Evolutionary conservation across 2,329 filamentous ascomycete genomes (phyloP).

Genomic region (Fusarium sp.): DNA sequence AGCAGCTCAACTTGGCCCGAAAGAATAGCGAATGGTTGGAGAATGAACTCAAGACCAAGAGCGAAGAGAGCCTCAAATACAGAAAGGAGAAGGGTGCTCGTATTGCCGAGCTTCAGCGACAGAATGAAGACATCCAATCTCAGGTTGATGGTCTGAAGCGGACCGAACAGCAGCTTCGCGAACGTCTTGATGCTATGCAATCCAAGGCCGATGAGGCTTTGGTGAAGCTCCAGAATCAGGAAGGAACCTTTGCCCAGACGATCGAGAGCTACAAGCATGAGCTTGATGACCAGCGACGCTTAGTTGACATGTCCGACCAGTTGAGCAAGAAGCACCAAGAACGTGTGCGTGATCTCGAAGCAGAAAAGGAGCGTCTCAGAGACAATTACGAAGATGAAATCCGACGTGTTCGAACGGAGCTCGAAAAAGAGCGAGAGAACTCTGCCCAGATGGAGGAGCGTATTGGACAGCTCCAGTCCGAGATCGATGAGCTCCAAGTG

Average conservation of each 20-base stretch:
- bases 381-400: slow-evolving; percentile 72
- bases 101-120: slow-evolving; percentile 86
- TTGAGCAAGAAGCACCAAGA: slow-evolving; percentile 76
- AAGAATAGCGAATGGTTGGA: slow-evolving; percentile 95
- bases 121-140: slow-evolving; percentile 84
- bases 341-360: slow-evolving; percentile 74
- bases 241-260: slow-evolving; percentile 82
- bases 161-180: slow-evolving; percentile 81
- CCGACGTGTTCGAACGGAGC: slow-evolving; percentile 63
- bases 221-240: slow-evolving; percentile 81
- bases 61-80: slow-evolving; percentile 84
- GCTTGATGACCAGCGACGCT: slow-evolving; percentile 79
- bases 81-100: slow-evolving; percentile 94
- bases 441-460: slow-evolving; percentile 58
- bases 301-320: slow-evolving; percentile 84
- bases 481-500: slow-evolving; percentile 63
- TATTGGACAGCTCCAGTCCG: slow-evolving; percentile 60
- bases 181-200: slow-evolving; percentile 83
- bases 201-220: slow-evolving; percentile 88
- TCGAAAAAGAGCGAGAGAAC: slow-evolving; percentile 63
- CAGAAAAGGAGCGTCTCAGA: slow-evolving; percentile 65
- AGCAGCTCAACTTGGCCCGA: slow-evolving; percentile 88
- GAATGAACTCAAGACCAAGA: slow-evolving; percentile 89
- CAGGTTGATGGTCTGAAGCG: slow-evolving; percentile 80
- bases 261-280: slow-evolving; percentile 89